phyloP scores from a whole-genome alignment of 176 grass and related monocot genomes.

The Triticum dicoccoides region DNA sequence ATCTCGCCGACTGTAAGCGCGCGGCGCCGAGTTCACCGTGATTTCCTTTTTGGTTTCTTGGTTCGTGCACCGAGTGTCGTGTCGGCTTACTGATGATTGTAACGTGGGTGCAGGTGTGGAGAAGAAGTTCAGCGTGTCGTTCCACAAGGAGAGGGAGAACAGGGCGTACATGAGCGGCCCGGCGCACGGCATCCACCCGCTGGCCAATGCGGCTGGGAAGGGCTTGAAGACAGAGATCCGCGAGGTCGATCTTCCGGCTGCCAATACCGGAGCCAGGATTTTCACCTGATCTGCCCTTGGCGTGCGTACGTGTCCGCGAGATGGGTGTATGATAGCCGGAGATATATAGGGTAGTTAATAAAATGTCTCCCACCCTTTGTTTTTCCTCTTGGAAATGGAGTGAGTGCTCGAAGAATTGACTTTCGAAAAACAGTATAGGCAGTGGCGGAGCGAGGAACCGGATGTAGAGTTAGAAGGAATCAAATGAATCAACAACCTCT shows the following conservation, averaged over 20 bases:
- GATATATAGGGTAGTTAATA: no score
- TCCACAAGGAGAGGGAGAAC: slow-evolving; percentile 62
- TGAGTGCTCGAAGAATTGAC: no score
- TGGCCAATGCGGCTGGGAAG: slow-evolving; percentile 73
- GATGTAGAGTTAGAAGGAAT: no score
- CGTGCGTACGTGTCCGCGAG: no score
- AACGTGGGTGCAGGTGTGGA: slow-evolving; percentile 52
- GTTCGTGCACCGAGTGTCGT: no score
- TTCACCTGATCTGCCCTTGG: slow-evolving; percentile 29
- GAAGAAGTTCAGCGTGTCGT: slow-evolving; percentile 63
- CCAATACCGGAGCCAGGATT: neutral
- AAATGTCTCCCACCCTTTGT: no score
- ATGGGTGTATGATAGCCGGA: no score
- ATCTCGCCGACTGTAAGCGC: slow-evolving; percentile 45
- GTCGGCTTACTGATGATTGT: neutral
- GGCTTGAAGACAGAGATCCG: slow-evolving; percentile 59
- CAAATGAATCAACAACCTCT: no score
- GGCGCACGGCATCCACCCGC: slow-evolving; percentile 82
- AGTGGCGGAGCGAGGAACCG: no score
- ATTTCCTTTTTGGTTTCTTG: neutral
- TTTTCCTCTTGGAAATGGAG: no score
- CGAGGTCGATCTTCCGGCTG: slow-evolving; percentile 48
- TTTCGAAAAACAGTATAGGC: no score
- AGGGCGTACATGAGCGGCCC: slow-evolving; percentile 67
- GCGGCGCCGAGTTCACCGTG: neutral